Evolutionary conservation across 2,329 filamentous ascomycete species (phyloP).

Genomic region (Tolypocladium tundrense): DNA sequence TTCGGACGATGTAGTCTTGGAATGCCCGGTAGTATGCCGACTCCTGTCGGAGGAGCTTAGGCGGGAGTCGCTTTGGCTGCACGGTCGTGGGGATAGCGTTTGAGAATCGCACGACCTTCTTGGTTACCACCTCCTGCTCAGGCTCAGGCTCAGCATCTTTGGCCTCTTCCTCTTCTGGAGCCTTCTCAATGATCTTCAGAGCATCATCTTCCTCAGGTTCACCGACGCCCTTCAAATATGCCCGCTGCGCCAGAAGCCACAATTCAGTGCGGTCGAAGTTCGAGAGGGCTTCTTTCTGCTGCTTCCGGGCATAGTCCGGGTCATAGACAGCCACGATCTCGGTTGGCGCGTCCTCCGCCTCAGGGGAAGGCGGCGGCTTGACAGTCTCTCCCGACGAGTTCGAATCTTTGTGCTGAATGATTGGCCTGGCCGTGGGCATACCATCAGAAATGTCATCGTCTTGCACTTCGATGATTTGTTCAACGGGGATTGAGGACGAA

Average conservation of each 20-base stretch:
- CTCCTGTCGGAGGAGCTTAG: conserved; percentile 48
- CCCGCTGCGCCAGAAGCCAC: conserved; percentile 76
- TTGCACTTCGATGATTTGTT: conserved; percentile 55
- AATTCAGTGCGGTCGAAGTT: conserved; percentile 76
- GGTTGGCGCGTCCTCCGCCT: conserved; percentile 46
- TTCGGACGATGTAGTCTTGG: conserved; percentile 58
- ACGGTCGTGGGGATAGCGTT: conserved; percentile 35
- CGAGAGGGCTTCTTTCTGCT: conserved; percentile 58
- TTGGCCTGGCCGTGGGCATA: conserved; percentile 56
- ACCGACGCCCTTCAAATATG: conserved; percentile 62
- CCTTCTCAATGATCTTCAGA: conserved; percentile 26
- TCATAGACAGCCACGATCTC: conserved; percentile 64
- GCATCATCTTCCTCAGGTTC: conserved; percentile 27
- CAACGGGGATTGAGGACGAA: conserved; percentile 39
- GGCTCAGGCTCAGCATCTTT: conserved; percentile 15
- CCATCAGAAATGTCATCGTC: conserved; percentile 39
- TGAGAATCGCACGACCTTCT: conserved; percentile 68
- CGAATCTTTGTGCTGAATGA: conserved; percentile 20
- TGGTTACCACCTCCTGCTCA: conserved; percentile 16
- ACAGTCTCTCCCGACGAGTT: conserved; percentile 19
- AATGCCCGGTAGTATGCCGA: conserved; percentile 86
- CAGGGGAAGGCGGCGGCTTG: conserved; percentile 28
- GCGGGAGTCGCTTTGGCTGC: conserved; percentile 39
- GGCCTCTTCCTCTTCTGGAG: conserved; percentile 19
- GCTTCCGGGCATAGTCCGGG: conserved; percentile 62